Percentiles rank a stretch among this genome's conserved stretches.
Evolutionary conservation across 116 monocot species (phyloP).

Genomic region (Posidonia oceanica): DNA sequence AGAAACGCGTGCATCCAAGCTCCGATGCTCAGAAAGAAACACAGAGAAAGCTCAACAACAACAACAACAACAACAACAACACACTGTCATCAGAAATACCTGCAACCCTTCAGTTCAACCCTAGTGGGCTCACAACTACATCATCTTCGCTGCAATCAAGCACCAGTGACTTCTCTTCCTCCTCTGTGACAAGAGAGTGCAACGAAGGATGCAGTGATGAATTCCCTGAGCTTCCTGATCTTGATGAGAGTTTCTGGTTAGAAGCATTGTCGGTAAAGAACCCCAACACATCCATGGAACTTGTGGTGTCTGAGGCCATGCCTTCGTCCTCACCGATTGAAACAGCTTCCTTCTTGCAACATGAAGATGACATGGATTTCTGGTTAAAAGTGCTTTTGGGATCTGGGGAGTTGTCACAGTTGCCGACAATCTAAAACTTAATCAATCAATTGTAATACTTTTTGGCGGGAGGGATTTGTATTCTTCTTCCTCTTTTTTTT

Average conservation of each 20-base stretch:
- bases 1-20: conserved; percentile 18
- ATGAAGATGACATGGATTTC: conserved; percentile 13
- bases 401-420: background rate
- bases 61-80: no score
- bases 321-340: background rate
- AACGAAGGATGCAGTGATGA: background rate
- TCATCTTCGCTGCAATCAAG: background rate
- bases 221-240: background rate
- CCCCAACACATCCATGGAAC: background rate
- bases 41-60: background rate
- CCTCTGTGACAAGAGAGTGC: background rate
- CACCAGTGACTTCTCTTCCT: background rate
- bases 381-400: conserved; percentile 8
- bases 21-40: background rate
- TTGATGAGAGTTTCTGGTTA: conserved; percentile 13
- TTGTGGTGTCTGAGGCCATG: background rate
- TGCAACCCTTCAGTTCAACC: no score
- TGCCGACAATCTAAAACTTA: background rate
- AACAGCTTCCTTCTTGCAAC: background rate
- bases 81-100: background rate
- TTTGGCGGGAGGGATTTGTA: no score
- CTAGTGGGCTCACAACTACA: background rate
- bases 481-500: no score
- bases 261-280: background rate
- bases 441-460: no score